Percentiles rank a stretch among this genome's conserved stretches.
Conservation (phyloP, 1,284 basidiomycete species). For the Chalciporus sp. region DNA sequence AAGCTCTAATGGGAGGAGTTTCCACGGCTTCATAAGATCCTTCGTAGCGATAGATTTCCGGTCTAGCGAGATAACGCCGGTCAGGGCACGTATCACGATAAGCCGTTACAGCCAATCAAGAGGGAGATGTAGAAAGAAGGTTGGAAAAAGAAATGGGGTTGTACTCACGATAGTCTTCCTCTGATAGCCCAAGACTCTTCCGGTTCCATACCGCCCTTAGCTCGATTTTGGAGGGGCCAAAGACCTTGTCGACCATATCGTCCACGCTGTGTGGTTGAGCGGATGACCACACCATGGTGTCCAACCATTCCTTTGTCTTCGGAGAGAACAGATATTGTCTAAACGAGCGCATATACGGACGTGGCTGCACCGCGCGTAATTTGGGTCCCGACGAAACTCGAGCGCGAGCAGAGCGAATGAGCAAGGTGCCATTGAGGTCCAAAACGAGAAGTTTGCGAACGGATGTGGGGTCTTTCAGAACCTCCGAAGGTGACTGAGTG, state of each 20-base stretch:
- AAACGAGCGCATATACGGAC: constrained; percentile 75
- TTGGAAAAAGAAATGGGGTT: neutral
- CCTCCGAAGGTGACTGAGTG: constrained; percentile 38
- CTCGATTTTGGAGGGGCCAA: constrained; percentile 44
- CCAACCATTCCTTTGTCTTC: constrained; percentile 60
- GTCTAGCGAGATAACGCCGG: constrained; percentile 38
- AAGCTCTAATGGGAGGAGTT: constrained; percentile 17
- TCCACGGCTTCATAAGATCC: constrained; percentile 77
- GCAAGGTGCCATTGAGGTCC: constrained; percentile 82
- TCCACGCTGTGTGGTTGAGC: constrained; percentile 80
- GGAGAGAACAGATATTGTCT: constrained; percentile 63
- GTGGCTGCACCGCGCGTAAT: constrained; percentile 40
- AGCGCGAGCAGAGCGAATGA: constrained; percentile 54
- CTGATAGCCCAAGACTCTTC: constrained; percentile 68
- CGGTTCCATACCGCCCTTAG: constrained; percentile 77
- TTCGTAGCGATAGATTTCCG: constrained; percentile 75
- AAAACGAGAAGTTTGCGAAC: constrained; percentile 74
- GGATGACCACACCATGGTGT: constrained; percentile 87
- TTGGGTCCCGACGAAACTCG: constrained; percentile 34
- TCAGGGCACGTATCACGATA: constrained; percentile 3
- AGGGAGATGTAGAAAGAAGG: neutral
- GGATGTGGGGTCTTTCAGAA: constrained; percentile 36
- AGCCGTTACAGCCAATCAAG: neutral
- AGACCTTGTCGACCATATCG: constrained; percentile 67
- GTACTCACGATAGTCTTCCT: constrained; percentile 61